Base-by-base conservation (phyloP, 352 stramenopile genomes). In the Globisporangium ultimum region DNA sequence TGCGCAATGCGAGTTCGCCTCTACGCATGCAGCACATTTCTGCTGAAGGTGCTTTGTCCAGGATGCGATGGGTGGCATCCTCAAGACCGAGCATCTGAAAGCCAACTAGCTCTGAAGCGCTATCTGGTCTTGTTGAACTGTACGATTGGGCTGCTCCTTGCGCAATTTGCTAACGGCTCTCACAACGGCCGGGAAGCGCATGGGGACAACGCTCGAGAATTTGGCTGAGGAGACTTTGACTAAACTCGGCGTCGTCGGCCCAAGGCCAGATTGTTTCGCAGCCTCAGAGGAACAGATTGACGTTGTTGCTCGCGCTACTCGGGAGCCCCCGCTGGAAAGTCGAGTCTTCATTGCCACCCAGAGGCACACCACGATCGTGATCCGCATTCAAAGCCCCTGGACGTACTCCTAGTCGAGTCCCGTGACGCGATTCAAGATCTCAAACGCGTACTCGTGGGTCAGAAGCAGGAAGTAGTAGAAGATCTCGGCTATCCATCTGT, bases 371-470 rank as follows among this genome's bases (percentile, higher is more conserved):
- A 58, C 61, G 7, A 79, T 53, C 5, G 67, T 78, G 24, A 70
- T 15, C 43, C 72, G 70, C 55, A 78, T 55, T 58, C 68, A 85
- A 12, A 82, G 60, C 0, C 62, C 70, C 42, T 82, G 64, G 5
- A 70, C 54, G 24, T 70, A 70, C 32, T 79, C 70, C 69, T 67
- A 84, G 12, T 55, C 49, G 20, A 77, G 38, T 1, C 55, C 67
- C 11, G 71, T 81, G 38, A 17, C 28, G n/a, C 21, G 32, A 8
- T 45, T n/a, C 15, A 55, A 12, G 17, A 55, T 17, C 12, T 70
- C 11, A 24, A 78, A 84, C 11, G 71, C 68, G 45, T 78, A 65
- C 54, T 80, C 71, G 55, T 83, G 71, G 1, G 56, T 70, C 6
- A 66, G 51, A 49, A 68, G 65, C 2, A 76, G 46, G 8, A 74